phyloP scores from a whole-genome alignment of 768 basidiomycete species.

The Suillus plorans region DNA sequence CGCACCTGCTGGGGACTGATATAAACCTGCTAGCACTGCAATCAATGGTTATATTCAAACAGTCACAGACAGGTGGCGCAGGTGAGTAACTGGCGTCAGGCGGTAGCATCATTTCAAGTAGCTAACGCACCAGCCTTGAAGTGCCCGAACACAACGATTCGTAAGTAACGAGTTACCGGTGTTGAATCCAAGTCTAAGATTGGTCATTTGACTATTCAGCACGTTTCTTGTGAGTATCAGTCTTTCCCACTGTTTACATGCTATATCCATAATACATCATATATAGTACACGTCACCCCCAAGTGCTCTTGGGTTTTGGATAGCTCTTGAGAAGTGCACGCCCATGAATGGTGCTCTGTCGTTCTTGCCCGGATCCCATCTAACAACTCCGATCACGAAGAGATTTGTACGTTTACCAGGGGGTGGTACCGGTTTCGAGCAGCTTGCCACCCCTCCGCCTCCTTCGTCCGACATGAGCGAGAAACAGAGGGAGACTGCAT shows the following conservation, averaged over 20 bases:
- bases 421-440: constrained; percentile 86
- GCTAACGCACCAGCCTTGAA: constrained; percentile 22
- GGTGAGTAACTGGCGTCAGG: constrained; percentile 44
- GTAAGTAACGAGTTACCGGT: constrained; percentile 42
- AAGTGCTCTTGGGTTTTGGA: constrained; percentile 94
- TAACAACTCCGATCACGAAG: constrained; percentile 67
- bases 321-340: constrained; percentile 90
- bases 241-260: neutral
- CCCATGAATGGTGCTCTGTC: constrained; percentile 79
- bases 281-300: constrained; percentile 88
- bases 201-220: constrained; percentile 32
- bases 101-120: neutral
- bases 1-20: neutral
- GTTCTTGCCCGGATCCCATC: constrained; percentile 90
- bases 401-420: constrained; percentile 78
- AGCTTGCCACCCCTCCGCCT: constrained; percentile 40
- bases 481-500: neutral
- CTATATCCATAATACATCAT: neutral
- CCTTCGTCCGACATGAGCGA: constrained; percentile 6
- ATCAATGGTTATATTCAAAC: constrained; percentile 96
- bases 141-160: constrained; percentile 95
- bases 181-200: neutral
- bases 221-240: constrained; percentile 64
- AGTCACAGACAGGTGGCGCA: constrained; percentile 89
- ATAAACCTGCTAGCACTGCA: constrained; percentile 60